Percentiles rank a stretch among this genome's conserved stretches.
Conservation (phyloP, 345 rosid genomes). For the Luvunga scandens region DNA sequence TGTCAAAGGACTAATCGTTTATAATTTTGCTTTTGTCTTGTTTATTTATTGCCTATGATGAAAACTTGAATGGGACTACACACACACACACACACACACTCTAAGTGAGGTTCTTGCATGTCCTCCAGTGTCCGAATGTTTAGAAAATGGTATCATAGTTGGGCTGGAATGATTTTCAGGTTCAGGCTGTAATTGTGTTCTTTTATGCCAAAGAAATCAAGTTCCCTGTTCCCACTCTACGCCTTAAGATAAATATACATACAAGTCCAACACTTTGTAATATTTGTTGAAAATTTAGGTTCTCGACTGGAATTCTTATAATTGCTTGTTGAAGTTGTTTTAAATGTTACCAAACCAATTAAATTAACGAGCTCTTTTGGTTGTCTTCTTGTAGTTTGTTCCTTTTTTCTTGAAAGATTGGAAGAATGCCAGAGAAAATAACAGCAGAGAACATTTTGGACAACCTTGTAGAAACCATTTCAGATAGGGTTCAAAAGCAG, state of each 20-base stretch:
- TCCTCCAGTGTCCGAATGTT: neutral
- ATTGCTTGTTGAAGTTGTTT: neutral
- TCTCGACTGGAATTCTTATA: neutral
- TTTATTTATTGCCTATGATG: neutral
- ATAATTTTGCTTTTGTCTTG: neutral
- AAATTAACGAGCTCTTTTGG: neutral
- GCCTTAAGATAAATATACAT: neutral
- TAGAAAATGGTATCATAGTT: neutral
- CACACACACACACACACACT: no score
- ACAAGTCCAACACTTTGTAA: neutral
- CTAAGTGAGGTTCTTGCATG: neutral
- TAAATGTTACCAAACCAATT: neutral
- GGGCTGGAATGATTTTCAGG: neutral
- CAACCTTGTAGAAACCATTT: conserved; percentile 59
- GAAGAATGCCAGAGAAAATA: conserved; percentile 76
- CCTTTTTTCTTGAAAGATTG: conserved; percentile 15
- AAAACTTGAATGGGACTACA: neutral
- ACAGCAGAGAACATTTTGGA: conserved; percentile 51
- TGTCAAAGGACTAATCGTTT: neutral
- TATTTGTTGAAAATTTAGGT: neutral
- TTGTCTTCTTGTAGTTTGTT: conserved; percentile 7
- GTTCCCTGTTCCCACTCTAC: neutral
- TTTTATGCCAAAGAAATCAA: neutral
- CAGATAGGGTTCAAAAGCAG: conserved; percentile 58
- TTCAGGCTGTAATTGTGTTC: neutral